These are phyloP conservation scores for Cladosporium austrohemisphaericum DNA, from an alignment of 2,329 filamentous ascomycete genomes.

Conservation along the genomic window DNA sequence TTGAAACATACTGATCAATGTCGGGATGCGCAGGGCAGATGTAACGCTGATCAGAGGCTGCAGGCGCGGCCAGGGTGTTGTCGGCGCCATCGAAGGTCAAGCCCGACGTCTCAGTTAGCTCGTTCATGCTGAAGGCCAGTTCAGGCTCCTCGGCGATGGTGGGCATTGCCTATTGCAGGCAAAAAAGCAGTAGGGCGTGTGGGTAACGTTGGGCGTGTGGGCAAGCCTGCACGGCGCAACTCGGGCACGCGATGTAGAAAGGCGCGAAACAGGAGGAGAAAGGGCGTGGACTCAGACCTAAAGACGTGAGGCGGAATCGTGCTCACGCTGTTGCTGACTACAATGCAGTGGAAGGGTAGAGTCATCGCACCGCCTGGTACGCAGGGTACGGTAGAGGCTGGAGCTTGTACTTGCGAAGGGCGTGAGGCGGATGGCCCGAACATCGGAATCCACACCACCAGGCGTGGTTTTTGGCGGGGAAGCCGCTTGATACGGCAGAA, in stretches of 20 bases:
- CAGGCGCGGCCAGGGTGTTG: slow-evolving; percentile 12
- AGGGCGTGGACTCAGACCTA: slow-evolving; percentile 4
- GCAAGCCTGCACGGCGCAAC: slow-evolving; percentile 4
- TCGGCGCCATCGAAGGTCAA: not conserved
- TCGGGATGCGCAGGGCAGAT: slow-evolving; percentile 18
- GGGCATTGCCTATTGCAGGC: slow-evolving; percentile 16
- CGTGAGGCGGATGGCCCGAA: slow-evolving; percentile 4
- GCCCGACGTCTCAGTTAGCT: slow-evolving; percentile 1
- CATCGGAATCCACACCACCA: not conserved
- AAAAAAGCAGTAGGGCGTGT: slow-evolving; percentile 2
- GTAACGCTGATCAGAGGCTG: slow-evolving; percentile 1
- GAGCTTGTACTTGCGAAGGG: slow-evolving; percentile 10
- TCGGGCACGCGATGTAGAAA: slow-evolving; percentile 16
- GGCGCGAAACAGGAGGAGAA: slow-evolving; percentile 19
- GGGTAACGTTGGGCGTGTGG: not conserved
- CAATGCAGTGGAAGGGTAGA: slow-evolving; percentile 1
- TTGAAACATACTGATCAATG: slow-evolving; percentile 8
- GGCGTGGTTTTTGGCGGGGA: slow-evolving; percentile 1
- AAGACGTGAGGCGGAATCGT: slow-evolving; percentile 6
- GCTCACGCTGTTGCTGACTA: slow-evolving; percentile 5
- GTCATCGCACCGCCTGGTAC: slow-evolving; percentile 2
- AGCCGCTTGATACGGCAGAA: too few species aligned
- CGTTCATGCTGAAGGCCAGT: slow-evolving; percentile 15
- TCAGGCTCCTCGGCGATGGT: slow-evolving; percentile 19
- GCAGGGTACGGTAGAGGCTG: slow-evolving; percentile 3